Conservation (phyloP, 441 rosid genomes). For the Brassica balearica region DNA sequence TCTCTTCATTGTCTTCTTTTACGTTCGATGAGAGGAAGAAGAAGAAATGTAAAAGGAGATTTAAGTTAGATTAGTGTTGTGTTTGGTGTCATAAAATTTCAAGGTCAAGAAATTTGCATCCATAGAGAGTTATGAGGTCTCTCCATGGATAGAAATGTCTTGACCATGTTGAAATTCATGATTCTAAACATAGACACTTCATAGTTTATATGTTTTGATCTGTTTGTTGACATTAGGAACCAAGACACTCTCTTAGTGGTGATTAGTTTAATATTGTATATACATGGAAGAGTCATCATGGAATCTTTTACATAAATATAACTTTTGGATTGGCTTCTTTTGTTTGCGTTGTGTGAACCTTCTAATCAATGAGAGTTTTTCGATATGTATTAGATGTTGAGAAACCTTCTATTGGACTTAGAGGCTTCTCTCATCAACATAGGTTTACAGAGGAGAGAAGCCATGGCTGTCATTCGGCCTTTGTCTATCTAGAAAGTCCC, state of each 20-base stretch:
- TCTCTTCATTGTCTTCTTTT: slow-evolving; percentile 50
- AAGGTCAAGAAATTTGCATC: background rate
- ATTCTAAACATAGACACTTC: background rate
- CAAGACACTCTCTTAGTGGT: slow-evolving; percentile 3
- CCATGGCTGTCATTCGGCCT: background rate
- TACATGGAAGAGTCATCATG: slow-evolving; percentile 18
- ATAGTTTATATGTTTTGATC: slow-evolving; percentile 11
- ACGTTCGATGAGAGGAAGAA: slow-evolving; percentile 36
- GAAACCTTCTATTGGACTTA: slow-evolving; percentile 12
- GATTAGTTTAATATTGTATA: slow-evolving; percentile 20
- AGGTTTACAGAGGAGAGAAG: too few species aligned
- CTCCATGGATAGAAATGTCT: slow-evolving; percentile 23
- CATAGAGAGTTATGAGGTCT: slow-evolving; percentile 23
- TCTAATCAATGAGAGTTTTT: background rate
- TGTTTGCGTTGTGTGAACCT: background rate
- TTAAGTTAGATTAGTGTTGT: slow-evolving; percentile 19
- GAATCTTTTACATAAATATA: slow-evolving; percentile 7
- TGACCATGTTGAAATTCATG: slow-evolving; percentile 10
- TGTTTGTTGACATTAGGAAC: slow-evolving; percentile 14
- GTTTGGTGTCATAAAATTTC: slow-evolving; percentile 21
- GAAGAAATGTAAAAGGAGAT: too few species aligned
- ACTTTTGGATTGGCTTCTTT: slow-evolving; percentile 2
- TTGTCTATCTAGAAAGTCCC: background rate
- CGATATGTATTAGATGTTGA: background rate
- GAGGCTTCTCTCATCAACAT: slow-evolving; percentile 14